Base-by-base conservation (phyloP, 2,329 filamentous ascomycete species). In the Penicillium sclerotigenum region DNA sequence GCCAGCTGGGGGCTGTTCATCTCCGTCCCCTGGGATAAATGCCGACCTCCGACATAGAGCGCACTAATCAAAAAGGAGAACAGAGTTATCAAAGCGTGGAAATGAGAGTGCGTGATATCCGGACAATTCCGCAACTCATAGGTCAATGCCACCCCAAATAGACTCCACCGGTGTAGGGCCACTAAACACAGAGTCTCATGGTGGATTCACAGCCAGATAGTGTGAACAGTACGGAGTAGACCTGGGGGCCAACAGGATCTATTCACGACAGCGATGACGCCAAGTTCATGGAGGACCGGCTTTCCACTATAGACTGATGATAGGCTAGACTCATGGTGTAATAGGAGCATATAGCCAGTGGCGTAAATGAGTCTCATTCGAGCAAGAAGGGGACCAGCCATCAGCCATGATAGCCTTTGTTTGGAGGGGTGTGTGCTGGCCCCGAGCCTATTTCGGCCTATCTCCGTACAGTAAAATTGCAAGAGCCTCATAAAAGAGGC, bases 401-500 rank as follows among this genome's bases (percentile, higher is more conserved):
- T 49, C 24, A 34, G 13, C 16, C 41, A 43, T 51, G 8, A 28
- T 9, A 31, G 20, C 14, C 8, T 16, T 38, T 28, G 14, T 49
- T 31, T 28, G 31, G 42, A 14, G 53, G 40, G 47, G 47, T 29
- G 28, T 28, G 33, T 43, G 20, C 8, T 13, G 40, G 33, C 47
- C 47, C 53, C 16, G 26, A 46, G 53, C 40, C 26, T 34, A 20
- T 47, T 29, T 34, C 22, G 47, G 40, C 46, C 26, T 24, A 22
- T 42, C 14, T 47, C 28, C 38, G 43, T 36, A 31, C 37, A 53
- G 56, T 49, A 51, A 45, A 29, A 51, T 47, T 43, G 42, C 56
- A 57, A 64, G 62, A 64, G 62, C 62, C 62, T 53, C 62, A 64
- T 64, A 18, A 47, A 51, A 50, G 56, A 52, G 50, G 51, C 47